A percentile compares a stretch with the other conserved stretches of the same genome.
phyloP scores from a whole-genome alignment of 148 eudicot genomes.

The Amaranthus cruentus region DNA sequence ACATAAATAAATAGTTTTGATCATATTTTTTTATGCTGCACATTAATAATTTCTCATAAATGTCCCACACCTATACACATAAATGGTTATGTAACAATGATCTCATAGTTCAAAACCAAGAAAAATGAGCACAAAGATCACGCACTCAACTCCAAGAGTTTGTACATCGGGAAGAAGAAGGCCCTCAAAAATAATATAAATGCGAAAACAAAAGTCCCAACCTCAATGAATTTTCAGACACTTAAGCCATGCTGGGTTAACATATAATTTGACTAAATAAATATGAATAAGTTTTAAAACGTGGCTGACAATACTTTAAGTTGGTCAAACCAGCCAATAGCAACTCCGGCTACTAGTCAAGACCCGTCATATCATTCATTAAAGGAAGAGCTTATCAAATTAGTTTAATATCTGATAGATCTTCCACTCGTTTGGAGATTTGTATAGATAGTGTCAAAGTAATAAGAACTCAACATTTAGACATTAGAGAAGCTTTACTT shows the following conservation, averaged over 20 bases:
- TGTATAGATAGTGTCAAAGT: too few relatives aligned
- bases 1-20: not conserved
- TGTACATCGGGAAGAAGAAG: not conserved
- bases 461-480: too few relatives aligned
- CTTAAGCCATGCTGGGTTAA: conserved; percentile 63
- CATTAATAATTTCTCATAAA: not conserved
- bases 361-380: conserved; percentile 91
- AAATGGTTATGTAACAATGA: not conserved
- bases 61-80: not conserved
- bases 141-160: not conserved
- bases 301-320: too few relatives aligned
- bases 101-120: not conserved
- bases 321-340: conserved; percentile 25
- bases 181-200: not conserved
- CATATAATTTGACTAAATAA: conserved; percentile 24
- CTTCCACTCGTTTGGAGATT: too few relatives aligned
- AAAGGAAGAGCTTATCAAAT: conserved; percentile 87
- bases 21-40: too few relatives aligned
- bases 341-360: conserved; percentile 93
- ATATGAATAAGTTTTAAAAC: too few relatives aligned
- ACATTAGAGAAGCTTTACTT: too few relatives aligned
- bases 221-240: conserved; percentile 91
- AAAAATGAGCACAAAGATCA: not conserved
- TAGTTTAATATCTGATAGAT: too few relatives aligned
- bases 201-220: conserved; percentile 11